Evolutionary conservation across 129 eudicot genomes (phyloP), one percentile per base, ranked within the genome.

Genomic region (Pseudognaphalium luteoalbum): DNA sequence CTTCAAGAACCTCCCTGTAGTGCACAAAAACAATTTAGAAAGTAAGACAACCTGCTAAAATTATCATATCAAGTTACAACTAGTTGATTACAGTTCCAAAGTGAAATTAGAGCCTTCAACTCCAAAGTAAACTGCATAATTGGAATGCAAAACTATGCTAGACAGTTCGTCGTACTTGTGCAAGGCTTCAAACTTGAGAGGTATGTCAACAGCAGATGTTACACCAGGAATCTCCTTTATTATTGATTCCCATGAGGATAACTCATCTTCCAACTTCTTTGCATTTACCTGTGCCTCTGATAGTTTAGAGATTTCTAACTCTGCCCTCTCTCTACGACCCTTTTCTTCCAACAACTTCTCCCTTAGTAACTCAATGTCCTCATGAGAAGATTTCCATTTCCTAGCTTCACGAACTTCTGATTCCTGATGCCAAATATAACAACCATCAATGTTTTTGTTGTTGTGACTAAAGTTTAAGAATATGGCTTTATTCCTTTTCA

Each of bases 381-480:
- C 97, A 78, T 87, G 91, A 75, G 97, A 87, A 64, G 92, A 79
- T 78, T 83, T 91, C 79, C 91, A 65, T 71, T 85, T 91, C 76
- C 94, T 89, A 37, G 99, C 99, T 82, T 89, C 96, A 75, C 84
- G 92, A 28, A 95, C 94, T 86, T 91, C 99, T 86, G 89, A 83
- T 75, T 95, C 99, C 99, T 95, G 86, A 76, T 73, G 32, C 62
- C 77, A 68, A 41, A 60, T 62, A 81, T 17, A 72, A 56, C 60
- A 81, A 50, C 65, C 0, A 28, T 81, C 51, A 76, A 63, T 50
- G 37, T 16, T 35, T 54, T 4, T 15, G 19, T 76, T 66, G 56
- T n/a, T 35, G 51, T 35, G 34, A 22, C 25, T 17, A 58, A 35
- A 4, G 35, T 34, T 76, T 20, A 28, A 66, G 61, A 60, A 44